Base-by-base conservation (phyloP, 2,329 filamentous ascomycete species). In the Cladosporium colombiae region DNA sequence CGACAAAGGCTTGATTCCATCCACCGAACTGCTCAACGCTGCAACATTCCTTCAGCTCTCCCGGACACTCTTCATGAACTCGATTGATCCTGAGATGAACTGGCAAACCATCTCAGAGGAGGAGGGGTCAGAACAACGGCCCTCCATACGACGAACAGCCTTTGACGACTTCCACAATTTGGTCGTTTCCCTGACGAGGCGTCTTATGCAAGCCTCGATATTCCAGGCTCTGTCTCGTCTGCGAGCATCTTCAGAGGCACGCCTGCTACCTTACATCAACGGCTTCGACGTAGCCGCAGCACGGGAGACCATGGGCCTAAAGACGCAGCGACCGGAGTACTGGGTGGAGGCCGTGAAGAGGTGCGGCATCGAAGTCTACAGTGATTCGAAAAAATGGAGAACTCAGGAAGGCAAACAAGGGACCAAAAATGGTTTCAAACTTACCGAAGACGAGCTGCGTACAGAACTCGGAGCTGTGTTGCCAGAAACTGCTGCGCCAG, bases 141-240 rank as follows among this genome's bases (percentile, higher is more conserved):
- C 93, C 0, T 87, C 89, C 0, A 86, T 97, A 25, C 88, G 90
- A 70, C 85, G 88, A 7, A 93, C 91, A 1, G 88, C 91, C 0
- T 83, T 96, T n/a, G 83, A 86, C 5, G 91, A 95, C 70, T 89
- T 97, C 53, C 84, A 93, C 72, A 85, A 85, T 10, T 77, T 97
- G 1, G 81, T 85, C 0, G 75, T 90, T 1, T 90, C 85, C 62
- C 70, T 95, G 16, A 93, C 91, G 0, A 86, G 86, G 66, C 84
- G 91, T 14, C 78, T 97, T 1, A 81, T 95, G 1, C 86, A 91
- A 56, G 86, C 90, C 0, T 81, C 87, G 0, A 79, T 95, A 0
- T 90, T 89, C 71, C 85, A 92, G 66, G 86, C 89, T n/a, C 84
- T 86, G 74, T 89, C 90, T 2, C 84, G 92, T 50, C 78, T 92